These are phyloP conservation scores for Margaritispora aquatica DNA, from an alignment of 495 filamentous ascomycete genomes.

Conservation along the genomic window DNA sequence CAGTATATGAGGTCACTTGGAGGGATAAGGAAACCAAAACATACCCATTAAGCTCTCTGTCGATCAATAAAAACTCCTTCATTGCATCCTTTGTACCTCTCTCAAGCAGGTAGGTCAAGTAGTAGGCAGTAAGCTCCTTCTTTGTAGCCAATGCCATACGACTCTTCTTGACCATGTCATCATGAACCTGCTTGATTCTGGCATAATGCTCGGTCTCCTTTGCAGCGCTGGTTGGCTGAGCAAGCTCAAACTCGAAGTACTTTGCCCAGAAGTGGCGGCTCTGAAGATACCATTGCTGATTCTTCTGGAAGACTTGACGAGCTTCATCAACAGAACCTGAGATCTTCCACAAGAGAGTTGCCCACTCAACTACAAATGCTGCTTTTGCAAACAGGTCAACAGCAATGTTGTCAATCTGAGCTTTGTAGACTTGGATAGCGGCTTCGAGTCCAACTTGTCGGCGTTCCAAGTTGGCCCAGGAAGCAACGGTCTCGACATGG, in stretches of 20 bases:
- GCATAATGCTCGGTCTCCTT: constrained; percentile 61
- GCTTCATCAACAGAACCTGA: constrained; percentile 83
- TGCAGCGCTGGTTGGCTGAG: constrained; percentile 67
- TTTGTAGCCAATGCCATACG: constrained; percentile 59
- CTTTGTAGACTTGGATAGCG: constrained; percentile 80
- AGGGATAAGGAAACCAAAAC: constrained; percentile 20
- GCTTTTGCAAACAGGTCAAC: constrained; percentile 79
- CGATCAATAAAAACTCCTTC: constrained; percentile 79
- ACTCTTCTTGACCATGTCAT: constrained; percentile 71
- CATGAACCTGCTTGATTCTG: constrained; percentile 73
- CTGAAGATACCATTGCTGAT: constrained; percentile 79
- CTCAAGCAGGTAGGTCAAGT: constrained; percentile 81
- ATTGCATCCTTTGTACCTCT: constrained; percentile 75
- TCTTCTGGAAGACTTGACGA: constrained; percentile 74
- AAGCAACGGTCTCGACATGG: constrained; percentile 81
- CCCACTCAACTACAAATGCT: constrained; percentile 84
- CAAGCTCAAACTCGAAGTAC: constrained; percentile 84
- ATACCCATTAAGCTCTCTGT: constrained; percentile 82
- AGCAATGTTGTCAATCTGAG: constrained; percentile 63
- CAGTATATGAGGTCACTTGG: constrained; percentile 5
- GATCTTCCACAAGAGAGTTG: constrained; percentile 81
- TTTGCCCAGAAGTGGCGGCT: constrained; percentile 89
- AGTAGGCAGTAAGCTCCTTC: constrained; percentile 71
- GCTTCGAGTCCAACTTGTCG: constrained; percentile 80
- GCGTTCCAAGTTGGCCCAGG: constrained; percentile 82